Evolutionary conservation across 352 stramenopile genomes (phyloP), one percentile per base, ranked within the genome.

Genomic region (Hyaloperonospora arabidopsidis): DNA sequence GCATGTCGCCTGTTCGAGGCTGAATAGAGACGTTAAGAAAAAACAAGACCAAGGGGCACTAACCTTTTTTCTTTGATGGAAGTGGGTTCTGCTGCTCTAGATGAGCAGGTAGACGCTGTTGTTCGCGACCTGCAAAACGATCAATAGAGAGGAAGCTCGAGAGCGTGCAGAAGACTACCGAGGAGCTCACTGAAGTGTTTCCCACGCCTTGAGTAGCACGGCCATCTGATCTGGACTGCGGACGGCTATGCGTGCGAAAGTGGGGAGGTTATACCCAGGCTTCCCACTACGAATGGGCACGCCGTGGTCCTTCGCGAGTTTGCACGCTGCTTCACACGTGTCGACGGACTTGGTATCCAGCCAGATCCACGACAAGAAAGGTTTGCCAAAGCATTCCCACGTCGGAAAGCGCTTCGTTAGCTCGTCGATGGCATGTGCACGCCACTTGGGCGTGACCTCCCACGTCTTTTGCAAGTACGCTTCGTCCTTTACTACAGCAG

Each of bases 311-410:
- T 92, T 93, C 48, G 86, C 81, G 44, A 91, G 68, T 45, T 57
- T 57, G 36, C 86, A 87, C 51, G 83, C 81, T 25, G 77, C 59
- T 57, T 84, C 70, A 22, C 62, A 70, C 47, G 70, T 70, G 10
- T 56, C 62, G 7, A 58, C 72, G 23, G 71, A 82, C 66, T 89
- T 85, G 43, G 84, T 94, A 63, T 95, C 79, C 41, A 95, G 59
- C 86, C 86, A 95, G 57, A 95, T 72, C 86, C 86, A 95, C 17
- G 83, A 94, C 45, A 95, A 57, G 67, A 79, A 92, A 13, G 65
- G 47, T 57, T 87, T 75, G 58, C 81, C 81, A 59, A 77, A 75
- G 46, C 79, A 67, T 49, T 83, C 60, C 81, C 81, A 92, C 45
- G 67, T 59, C 10, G 79, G 81, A 61, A 92, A 92, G 32, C 74